phyloP scores from a whole-genome alignment of 1,284 basidiomycete genomes.

The Sparassis latifolia region DNA sequence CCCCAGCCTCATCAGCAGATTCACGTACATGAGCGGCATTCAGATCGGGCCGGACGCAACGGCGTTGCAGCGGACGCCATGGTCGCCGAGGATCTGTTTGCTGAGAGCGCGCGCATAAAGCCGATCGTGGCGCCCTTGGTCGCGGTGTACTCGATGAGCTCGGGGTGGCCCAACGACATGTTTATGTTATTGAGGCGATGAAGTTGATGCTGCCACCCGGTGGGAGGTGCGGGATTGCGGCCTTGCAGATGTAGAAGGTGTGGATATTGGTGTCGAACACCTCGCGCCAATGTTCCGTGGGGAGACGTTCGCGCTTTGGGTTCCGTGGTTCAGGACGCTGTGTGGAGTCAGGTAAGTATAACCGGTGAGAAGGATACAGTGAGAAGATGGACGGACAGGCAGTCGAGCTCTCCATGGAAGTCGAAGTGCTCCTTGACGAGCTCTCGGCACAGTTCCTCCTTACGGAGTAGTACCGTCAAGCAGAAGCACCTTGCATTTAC shows the following conservation, averaged over 20 bases:
- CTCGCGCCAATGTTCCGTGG: slow-evolving; percentile 44
- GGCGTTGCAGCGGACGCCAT: slow-evolving; percentile 43
- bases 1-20: neutral
- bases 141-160: slow-evolving; percentile 49
- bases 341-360: neutral
- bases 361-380: neutral
- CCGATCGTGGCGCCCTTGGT: slow-evolving; percentile 51
- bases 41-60: slow-evolving; percentile 48
- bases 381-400: slow-evolving; percentile 28
- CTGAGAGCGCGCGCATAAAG: slow-evolving; percentile 37
- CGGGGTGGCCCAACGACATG: slow-evolving; percentile 44
- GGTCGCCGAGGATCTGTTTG: slow-evolving; percentile 48
- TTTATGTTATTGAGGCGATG: slow-evolving; percentile 46
- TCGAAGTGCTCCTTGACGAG: slow-evolving; percentile 38
- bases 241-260: slow-evolving; percentile 45
- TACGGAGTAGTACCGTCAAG: slow-evolving; percentile 36
- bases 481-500: slow-evolving; percentile 34
- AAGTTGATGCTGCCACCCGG: slow-evolving; percentile 42
- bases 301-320: slow-evolving; percentile 41
- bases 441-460: slow-evolving; percentile 36
- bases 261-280: slow-evolving; percentile 46
- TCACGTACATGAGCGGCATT: slow-evolving; percentile 41
- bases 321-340: slow-evolving; percentile 47
- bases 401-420: slow-evolving; percentile 35
- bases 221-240: slow-evolving; percentile 32